A percentile compares a stretch with the other conserved stretches of the same genome.
phyloP scores from a whole-genome alignment of 2,329 filamentous ascomycete species.

The Cryphonectria naterciae region DNA sequence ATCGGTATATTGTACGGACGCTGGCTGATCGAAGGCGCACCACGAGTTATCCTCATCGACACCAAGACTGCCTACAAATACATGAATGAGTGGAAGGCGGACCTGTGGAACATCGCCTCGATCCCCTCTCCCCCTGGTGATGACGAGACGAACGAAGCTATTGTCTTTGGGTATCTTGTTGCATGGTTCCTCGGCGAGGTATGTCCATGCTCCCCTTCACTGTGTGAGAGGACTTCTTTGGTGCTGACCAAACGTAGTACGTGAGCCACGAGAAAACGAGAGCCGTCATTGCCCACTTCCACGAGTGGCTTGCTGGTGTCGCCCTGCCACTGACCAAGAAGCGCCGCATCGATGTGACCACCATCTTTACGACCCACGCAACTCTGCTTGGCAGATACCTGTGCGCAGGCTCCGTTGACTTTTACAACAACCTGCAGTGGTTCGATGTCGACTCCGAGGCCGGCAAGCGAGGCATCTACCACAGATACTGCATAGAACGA shows the following conservation, averaged over 20 bases:
- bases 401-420: conserved; percentile 95
- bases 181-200: conserved; percentile 99
- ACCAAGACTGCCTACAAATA: conserved; percentile 91
- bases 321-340: conserved; percentile 90
- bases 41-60: conserved; percentile 90
- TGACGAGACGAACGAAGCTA: conserved; percentile 94
- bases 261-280: conserved; percentile 89
- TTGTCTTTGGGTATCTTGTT: conserved; percentile 95
- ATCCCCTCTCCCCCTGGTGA: conserved; percentile 93
- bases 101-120: conserved; percentile 89
- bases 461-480: conserved; percentile 97
- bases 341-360: conserved; percentile 93
- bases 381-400: conserved; percentile 94
- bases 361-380: conserved; percentile 97
- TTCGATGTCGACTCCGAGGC: conserved; percentile 97
- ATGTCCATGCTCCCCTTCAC: conserved; percentile 38
- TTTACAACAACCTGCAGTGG: conserved; percentile 97
- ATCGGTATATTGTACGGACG: conserved; percentile 89
- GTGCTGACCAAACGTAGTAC: conserved; percentile 61
- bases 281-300: conserved; percentile 96
- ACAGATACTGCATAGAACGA: conserved; percentile 96
- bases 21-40: conserved; percentile 97
- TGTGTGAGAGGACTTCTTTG: not conserved
- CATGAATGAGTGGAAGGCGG: conserved; percentile 94
- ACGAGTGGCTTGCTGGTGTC: conserved; percentile 97